Percentiles rank a stretch among this genome's conserved stretches.
Evolutionary conservation across 176 grass and related monocot species (phyloP).

Genomic region (Cocos nucifera): DNA sequence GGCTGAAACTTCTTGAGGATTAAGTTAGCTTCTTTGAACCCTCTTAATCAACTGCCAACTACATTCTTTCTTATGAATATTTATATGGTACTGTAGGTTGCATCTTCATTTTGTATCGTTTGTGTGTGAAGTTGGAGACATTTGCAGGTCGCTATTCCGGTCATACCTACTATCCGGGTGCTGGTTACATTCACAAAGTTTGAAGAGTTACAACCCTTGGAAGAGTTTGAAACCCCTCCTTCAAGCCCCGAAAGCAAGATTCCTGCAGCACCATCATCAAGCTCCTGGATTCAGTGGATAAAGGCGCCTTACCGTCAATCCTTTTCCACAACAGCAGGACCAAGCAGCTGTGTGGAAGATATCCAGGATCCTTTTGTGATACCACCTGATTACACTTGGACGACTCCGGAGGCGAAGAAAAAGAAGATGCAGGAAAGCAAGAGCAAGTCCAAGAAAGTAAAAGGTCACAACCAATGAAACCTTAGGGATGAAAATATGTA

Average conservation of each 20-base stretch:
- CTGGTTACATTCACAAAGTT: constrained; percentile 98
- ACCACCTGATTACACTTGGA: constrained; percentile 80
- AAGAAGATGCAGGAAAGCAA: constrained; percentile 77
- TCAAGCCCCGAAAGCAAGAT: constrained; percentile 59
- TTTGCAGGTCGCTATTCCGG: constrained; percentile 77
- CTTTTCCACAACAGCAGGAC: constrained; percentile 36
- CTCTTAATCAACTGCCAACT: too few relatives aligned
- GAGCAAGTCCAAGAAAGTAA: constrained; percentile 65
- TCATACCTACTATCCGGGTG: constrained; percentile 85
- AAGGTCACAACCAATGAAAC: constrained; percentile 27
- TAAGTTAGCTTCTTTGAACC: too few relatives aligned
- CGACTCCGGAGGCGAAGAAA: constrained; percentile 74
- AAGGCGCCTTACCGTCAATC: constrained; percentile 76
- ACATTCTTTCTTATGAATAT: neutral
- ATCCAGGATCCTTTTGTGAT: constrained; percentile 83
- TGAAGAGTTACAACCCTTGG: constrained; percentile 70
- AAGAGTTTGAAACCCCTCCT: constrained; percentile 77
- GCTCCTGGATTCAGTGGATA: constrained; percentile 95
- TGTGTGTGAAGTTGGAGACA: neutral
- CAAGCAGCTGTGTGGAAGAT: constrained; percentile 70
- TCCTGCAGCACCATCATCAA: constrained; percentile 35
- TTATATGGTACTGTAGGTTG: neutral
- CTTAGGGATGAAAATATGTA: constrained; percentile 4
- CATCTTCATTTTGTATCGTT: neutral
- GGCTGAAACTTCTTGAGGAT: too few relatives aligned